A percentile compares a stretch with the other conserved stretches of the same genome.
Conservation (phyloP, 805 yeast genomes). For the Kregervanrija fluxuum region DNA sequence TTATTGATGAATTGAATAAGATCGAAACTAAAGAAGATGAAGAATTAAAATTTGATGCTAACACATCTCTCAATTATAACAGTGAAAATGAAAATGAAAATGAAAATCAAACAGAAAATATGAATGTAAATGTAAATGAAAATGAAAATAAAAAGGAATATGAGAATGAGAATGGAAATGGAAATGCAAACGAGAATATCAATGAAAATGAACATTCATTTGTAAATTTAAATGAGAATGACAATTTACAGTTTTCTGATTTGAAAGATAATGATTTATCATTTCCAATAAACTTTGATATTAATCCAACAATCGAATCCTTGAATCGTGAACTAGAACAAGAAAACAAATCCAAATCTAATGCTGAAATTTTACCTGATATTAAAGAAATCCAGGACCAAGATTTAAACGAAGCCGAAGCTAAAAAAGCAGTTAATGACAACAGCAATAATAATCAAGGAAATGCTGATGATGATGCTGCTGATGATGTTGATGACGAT, state of each 20-base stretch:
- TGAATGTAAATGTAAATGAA: too few relatives aligned
- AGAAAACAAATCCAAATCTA: slow-evolving; percentile 1
- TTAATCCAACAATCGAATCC: slow-evolving; percentile 4
- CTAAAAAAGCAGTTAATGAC: background rate
- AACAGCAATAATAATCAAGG: background rate
- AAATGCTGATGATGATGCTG: background rate
- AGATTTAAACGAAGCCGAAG: background rate
- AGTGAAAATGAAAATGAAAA: background rate
- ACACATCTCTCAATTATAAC: background rate
- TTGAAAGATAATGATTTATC: slow-evolving; percentile 1
- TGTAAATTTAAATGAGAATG: too few relatives aligned
- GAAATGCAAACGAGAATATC: slow-evolving; percentile 8
- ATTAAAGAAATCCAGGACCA: background rate
- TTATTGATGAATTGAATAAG: slow-evolving; percentile 12
- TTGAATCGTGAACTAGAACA: slow-evolving; percentile 4
- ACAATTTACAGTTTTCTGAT: too few relatives aligned
- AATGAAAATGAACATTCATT: slow-evolving; percentile 1
- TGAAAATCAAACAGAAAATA: too few relatives aligned
- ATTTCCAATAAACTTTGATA: slow-evolving; percentile 6
- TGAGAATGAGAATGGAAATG: background rate
- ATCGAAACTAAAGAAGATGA: slow-evolving; percentile 7
- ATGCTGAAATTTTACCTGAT: slow-evolving; percentile 3
- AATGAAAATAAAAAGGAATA: too few relatives aligned
- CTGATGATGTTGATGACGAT: slow-evolving; percentile 5
- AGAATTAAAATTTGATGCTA: background rate